These are phyloP conservation scores for Clavariopsis aquatica DNA, from an alignment of 495 filamentous ascomycete species.

Conservation along the genomic window DNA sequence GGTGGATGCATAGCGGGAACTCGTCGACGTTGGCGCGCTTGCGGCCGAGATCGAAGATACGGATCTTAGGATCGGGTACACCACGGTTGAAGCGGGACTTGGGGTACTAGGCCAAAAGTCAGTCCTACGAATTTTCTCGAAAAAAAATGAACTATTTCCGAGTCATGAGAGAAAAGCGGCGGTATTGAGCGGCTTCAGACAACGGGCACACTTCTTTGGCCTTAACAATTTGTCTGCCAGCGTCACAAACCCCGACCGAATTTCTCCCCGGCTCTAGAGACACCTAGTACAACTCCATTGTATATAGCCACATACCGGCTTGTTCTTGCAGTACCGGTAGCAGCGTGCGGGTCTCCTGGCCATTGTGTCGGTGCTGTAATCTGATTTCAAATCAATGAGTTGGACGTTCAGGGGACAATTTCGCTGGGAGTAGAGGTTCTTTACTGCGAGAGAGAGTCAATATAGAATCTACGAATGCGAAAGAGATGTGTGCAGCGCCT, in stretches of 20 bases:
- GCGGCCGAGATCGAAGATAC: constrained; percentile 98
- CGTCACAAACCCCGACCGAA: no score
- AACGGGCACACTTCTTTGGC: no score
- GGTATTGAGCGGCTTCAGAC: no score
- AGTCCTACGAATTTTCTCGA: background rate
- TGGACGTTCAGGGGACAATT: constrained; percentile 15
- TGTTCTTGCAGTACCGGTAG: constrained; percentile 99
- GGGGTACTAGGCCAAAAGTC: constrained; percentile 71
- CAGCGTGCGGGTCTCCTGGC: constrained; percentile 97
- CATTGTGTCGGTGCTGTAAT: constrained; percentile 74
- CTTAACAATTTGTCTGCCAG: no score
- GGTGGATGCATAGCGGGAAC: constrained; percentile 91
- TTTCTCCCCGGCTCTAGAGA: no score
- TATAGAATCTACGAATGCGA: background rate
- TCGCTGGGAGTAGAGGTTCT: background rate
- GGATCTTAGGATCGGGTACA: constrained; percentile 99
- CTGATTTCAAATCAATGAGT: constrained; percentile 26
- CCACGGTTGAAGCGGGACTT: constrained; percentile 99
- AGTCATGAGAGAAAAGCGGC: no score
- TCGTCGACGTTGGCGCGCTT: constrained; percentile 98
- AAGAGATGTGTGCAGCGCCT: background rate
- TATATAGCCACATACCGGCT: constrained; percentile 64
- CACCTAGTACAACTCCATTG: background rate
- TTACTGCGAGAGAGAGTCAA: constrained; percentile 16
- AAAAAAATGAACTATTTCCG: no score